Conservation (phyloP, 2,329 filamentous ascomycete genomes). For the Botrytis elliptica region DNA sequence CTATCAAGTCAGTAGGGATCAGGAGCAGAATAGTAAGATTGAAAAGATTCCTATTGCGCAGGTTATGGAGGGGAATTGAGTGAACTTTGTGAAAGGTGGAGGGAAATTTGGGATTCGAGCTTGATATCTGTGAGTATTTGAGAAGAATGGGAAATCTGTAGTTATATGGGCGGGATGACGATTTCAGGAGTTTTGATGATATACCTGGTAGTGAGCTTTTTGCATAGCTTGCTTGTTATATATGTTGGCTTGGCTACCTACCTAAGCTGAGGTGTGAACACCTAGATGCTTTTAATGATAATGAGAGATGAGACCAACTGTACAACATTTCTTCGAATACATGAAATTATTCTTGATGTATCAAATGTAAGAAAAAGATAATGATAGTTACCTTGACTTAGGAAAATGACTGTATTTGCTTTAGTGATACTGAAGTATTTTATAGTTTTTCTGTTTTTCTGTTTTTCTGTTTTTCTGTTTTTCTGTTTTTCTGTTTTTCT, state of each 20-base stretch:
- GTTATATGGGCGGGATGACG: not conserved
- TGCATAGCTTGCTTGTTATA: not conserved
- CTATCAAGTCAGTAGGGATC: constrained; percentile 80
- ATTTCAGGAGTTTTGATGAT: not conserved
- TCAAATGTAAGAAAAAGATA: not conserved
- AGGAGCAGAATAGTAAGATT: constrained; percentile 85
- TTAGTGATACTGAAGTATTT: not conserved
- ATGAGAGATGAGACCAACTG: not conserved
- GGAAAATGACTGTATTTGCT: too few relatives aligned
- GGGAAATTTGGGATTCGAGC: not conserved
- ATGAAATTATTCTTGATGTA: not conserved
- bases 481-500: too few relatives aligned
- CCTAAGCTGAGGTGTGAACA: not conserved
- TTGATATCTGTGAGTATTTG: not conserved
- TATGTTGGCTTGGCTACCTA: not conserved
- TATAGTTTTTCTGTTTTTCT: not conserved
- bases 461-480: too few relatives aligned
- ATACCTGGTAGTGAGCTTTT: not conserved
- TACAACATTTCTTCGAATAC: not conserved
- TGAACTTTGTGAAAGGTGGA: not conserved
- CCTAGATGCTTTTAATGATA: not conserved
- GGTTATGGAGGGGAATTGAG: constrained; percentile 17
- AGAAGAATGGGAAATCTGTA: not conserved
- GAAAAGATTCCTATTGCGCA: constrained; percentile 43
- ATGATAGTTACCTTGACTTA: not conserved